These are phyloP conservation scores for Pseudoperonospora humuli DNA, from an alignment of 352 stramenopile genomes.

Conservation along the genomic window DNA sequence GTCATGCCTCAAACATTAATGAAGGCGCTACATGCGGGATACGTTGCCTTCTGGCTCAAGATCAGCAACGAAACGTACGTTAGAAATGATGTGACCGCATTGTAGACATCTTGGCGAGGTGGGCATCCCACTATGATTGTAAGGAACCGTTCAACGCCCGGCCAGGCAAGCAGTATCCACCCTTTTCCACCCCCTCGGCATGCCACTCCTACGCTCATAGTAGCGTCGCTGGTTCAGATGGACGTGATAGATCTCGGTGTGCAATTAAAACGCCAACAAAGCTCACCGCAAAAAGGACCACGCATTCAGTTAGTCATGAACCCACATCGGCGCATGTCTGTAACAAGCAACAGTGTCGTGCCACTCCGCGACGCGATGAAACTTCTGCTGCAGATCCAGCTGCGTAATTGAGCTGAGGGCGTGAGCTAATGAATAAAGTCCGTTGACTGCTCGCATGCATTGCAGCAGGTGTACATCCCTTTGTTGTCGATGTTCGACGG, in stretches of 20 bases:
- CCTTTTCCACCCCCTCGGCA: conserved; percentile 20
- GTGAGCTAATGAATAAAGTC: not conserved
- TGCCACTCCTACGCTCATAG: conserved; percentile 9
- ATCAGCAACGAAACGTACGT: conserved; percentile 11
- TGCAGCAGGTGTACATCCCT: not conserved
- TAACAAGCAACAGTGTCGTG: not conserved
- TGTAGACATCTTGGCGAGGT: conserved; percentile 6
- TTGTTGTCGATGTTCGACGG: not conserved
- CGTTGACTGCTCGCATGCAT: too few species aligned
- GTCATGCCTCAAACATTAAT: not conserved
- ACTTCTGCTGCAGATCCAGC: conserved; percentile 7
- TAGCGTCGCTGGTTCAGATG: not conserved
- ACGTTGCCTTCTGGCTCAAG: too few species aligned
- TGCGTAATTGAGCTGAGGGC: conserved; percentile 14
- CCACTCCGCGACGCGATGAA: conserved; percentile 14
- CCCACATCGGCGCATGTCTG: not conserved
- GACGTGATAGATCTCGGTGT: too few species aligned
- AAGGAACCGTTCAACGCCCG: not conserved
- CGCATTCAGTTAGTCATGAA: not conserved
- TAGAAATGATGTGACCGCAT: not conserved
- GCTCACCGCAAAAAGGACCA: too few species aligned
- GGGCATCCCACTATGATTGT: conserved; percentile 15
- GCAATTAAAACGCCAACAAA: too few species aligned
- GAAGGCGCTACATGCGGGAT: too few species aligned
- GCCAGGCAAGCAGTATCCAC: conserved; percentile 2